Evolutionary conservation across 164 flowering plant genomes (phyloP).

Genomic region (Protea cynaroides): DNA sequence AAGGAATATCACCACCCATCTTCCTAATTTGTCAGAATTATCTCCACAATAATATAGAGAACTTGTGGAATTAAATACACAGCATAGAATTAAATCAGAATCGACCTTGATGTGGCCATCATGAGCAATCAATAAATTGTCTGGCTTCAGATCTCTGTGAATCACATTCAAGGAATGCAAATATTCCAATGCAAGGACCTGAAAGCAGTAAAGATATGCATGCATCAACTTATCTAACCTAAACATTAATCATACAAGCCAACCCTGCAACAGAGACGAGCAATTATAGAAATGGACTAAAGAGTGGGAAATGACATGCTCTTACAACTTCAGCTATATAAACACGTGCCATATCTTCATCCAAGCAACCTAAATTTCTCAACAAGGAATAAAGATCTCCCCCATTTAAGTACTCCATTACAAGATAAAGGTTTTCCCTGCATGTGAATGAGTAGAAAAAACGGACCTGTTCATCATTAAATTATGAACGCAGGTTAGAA

Average conservation of each 20-base stretch:
- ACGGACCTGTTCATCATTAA: slow-evolving; percentile 69
- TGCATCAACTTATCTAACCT: not conserved
- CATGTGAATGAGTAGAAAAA: slow-evolving; percentile 99
- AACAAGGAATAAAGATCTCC: slow-evolving; percentile 92
- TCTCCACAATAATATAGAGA: slow-evolving; percentile 1
- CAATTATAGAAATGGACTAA: not conserved
- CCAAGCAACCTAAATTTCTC: slow-evolving; percentile 88
- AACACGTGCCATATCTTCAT: slow-evolving; percentile 88
- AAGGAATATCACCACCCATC: not conserved
- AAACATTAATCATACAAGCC: not conserved
- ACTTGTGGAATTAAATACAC: not conserved
- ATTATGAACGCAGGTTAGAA: slow-evolving; percentile 17
- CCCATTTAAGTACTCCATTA: slow-evolving; percentile 97
- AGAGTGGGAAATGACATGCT: not conserved
- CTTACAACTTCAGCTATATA: slow-evolving; percentile 98
- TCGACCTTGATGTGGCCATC: slow-evolving; percentile 98
- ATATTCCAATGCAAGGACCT: slow-evolving; percentile 99
- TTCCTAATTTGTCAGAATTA: not conserved
- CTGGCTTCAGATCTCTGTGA: slow-evolving; percentile 97
- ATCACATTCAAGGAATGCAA: slow-evolving; percentile 88
- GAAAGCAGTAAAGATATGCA: slow-evolving; percentile 16
- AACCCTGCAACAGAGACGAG: not conserved
- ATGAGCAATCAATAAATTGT: slow-evolving; percentile 88
- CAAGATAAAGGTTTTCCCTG: slow-evolving; percentile 95
- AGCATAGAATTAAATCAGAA: slow-evolving; percentile 3